phyloP scores from a whole-genome alignment of 2,329 filamentous ascomycete species.

The Cladorrhinum sp. region DNA sequence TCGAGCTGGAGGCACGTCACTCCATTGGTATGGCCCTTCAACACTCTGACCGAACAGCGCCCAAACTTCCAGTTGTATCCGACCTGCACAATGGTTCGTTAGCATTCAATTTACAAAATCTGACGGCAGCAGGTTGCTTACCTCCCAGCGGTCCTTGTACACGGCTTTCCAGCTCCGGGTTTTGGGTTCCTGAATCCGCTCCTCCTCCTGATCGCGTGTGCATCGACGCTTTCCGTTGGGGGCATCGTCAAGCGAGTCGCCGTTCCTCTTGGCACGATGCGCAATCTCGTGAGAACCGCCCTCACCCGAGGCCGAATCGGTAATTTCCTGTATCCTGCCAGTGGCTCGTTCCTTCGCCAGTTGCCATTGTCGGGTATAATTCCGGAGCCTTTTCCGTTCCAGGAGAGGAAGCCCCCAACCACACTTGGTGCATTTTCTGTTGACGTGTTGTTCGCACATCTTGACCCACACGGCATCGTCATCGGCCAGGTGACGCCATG shows the following conservation, averaged over 20 bases:
- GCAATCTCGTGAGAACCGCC: neutral
- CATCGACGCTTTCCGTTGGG: conserved; percentile 36
- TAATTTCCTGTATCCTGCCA: conserved; percentile 30
- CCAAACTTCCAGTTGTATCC: conserved; percentile 98
- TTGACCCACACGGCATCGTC: conserved; percentile 97
- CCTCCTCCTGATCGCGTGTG: conserved; percentile 15
- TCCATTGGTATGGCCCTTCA: conserved; percentile 84
- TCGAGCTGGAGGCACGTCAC: conserved; percentile 69
- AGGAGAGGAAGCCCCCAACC: conserved; percentile 90
- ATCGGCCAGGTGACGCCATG: conserved; percentile 88
- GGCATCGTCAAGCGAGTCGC: conserved; percentile 30
- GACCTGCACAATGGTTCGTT: conserved; percentile 42
- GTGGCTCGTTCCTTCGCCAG: conserved; percentile 43
- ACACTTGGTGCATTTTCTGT: conserved; percentile 89
- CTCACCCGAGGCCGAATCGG: conserved; percentile 18
- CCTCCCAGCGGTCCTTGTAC: conserved; percentile 88
- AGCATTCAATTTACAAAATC: too few species aligned
- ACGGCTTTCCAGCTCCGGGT: conserved; percentile 91
- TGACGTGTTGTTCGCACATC: conserved; percentile 97
- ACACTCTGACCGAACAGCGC: conserved; percentile 76
- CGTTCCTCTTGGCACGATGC: conserved; percentile 35
- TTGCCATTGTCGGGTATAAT: conserved; percentile 82
- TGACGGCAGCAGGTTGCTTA: conserved; percentile 79
- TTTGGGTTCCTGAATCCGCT: conserved; percentile 39
- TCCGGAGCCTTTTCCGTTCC: conserved; percentile 81